A percentile compares a stretch with the other conserved stretches of the same genome.
phyloP scores from a whole-genome alignment of 108 stramenopile species.

The Bacterosira constricta region DNA sequence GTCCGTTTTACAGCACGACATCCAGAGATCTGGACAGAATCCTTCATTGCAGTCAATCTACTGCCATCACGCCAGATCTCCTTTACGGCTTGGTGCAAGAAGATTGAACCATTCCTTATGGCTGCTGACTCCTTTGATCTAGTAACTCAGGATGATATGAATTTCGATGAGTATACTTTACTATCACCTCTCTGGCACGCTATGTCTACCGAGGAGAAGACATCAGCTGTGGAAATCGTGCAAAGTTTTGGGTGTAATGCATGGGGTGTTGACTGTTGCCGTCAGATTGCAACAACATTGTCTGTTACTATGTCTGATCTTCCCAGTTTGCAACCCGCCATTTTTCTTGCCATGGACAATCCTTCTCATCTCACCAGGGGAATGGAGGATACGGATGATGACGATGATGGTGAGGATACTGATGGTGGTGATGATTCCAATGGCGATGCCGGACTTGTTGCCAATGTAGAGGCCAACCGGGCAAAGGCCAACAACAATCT shows the following conservation, averaged over 20 bases:
- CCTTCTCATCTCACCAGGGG: not conserved
- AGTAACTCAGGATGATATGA: not conserved
- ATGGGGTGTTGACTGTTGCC: not conserved
- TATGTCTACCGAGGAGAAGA: not conserved
- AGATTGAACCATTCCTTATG: not conserved
- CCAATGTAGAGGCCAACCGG: not conserved
- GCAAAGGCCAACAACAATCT: not conserved
- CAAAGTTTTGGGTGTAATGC: not conserved
- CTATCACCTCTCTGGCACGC: not conserved
- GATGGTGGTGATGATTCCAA: not conserved
- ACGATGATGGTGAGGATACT: not conserved
- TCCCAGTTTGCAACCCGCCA: not conserved
- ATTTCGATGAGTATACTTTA: not conserved
- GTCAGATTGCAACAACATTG: not conserved
- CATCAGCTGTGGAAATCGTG: not conserved
- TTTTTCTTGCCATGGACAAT: slow-evolving; percentile 1
- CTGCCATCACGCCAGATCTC: not conserved
- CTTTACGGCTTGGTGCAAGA: not conserved
- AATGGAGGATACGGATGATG: not conserved
- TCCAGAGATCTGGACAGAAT: not conserved
- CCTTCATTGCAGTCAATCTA: not conserved
- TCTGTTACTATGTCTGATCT: not conserved
- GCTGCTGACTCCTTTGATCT: not conserved
- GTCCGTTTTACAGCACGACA: not conserved
- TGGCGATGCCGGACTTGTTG: not conserved